A percentile compares a stretch with the other conserved stretches of the same genome.
These are phyloP conservation scores for Boletus rubroflammeus DNA, from an alignment of 768 basidiomycete species.

Conservation along the genomic window DNA sequence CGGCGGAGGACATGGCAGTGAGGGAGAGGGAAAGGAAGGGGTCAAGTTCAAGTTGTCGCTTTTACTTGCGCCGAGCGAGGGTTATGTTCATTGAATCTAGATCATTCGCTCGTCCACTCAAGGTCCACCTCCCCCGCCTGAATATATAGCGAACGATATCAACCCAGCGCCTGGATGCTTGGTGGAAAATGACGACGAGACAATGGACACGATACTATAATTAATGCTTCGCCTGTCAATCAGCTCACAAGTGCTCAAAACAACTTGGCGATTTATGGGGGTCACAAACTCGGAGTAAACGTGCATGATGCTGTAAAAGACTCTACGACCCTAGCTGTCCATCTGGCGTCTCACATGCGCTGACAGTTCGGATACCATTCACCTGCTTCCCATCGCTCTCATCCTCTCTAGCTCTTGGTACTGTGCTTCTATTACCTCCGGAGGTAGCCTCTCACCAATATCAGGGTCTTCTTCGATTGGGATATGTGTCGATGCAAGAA, in stretches of 20 bases:
- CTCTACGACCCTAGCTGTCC: background rate
- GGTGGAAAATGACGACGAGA: background rate
- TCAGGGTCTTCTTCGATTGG: conserved; percentile 21
- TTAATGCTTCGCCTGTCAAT: background rate
- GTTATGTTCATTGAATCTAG: too few relatives aligned
- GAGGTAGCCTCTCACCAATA: conserved; percentile 9
- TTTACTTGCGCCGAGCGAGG: conserved; percentile 1
- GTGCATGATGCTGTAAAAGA: too few relatives aligned
- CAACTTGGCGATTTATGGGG: background rate
- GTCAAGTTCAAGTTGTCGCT: background rate
- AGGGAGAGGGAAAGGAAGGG: background rate
- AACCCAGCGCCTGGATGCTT: background rate
- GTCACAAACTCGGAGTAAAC: too few relatives aligned
- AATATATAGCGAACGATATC: background rate
- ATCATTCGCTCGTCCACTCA: background rate
- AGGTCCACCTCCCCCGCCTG: background rate
- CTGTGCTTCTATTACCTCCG: conserved; percentile 9
- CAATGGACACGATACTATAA: background rate
- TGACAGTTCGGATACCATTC: too few relatives aligned
- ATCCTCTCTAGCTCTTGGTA: conserved; percentile 14
- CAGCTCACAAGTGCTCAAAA: background rate
- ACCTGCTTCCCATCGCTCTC: conserved; percentile 2
- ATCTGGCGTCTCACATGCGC: background rate
- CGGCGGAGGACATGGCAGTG: conserved; percentile 17
- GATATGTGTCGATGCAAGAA: conserved; percentile 18